These are phyloP conservation scores for Ploettnerulaceae sp. DNA, from an alignment of 2,329 filamentous ascomycete genomes.

Conservation along the genomic window DNA sequence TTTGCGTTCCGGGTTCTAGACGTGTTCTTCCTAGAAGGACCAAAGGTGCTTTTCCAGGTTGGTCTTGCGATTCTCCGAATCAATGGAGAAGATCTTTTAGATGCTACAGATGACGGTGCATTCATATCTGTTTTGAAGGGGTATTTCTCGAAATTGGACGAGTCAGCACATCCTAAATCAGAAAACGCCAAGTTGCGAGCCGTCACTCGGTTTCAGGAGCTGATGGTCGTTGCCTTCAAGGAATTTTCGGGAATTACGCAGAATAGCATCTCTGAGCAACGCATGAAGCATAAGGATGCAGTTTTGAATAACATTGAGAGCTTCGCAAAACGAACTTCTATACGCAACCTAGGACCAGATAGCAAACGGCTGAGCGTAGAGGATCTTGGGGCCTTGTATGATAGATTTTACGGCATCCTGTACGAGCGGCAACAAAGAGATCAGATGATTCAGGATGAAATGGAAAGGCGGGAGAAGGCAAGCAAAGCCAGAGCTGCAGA, in stretches of 20 bases:
- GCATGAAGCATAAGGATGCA: conserved; percentile 87
- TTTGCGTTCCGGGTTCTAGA: conserved; percentile 96
- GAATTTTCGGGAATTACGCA: conserved; percentile 96
- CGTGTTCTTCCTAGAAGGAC: conserved; percentile 96
- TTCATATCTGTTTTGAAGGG: conserved; percentile 95
- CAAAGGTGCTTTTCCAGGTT: conserved; percentile 95
- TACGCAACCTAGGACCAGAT: conserved; percentile 90
- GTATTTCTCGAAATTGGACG: conserved; percentile 89
- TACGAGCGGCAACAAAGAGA: conserved; percentile 88
- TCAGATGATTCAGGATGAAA: conserved; percentile 71
- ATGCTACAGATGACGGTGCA: conserved; percentile 88
- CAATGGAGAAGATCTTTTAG: conserved; percentile 91
- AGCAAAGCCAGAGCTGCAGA: conserved; percentile 51
- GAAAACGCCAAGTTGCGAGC: conserved; percentile 92
- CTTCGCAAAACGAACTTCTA: conserved; percentile 94
- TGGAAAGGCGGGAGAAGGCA: conserved; percentile 59
- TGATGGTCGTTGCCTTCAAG: conserved; percentile 99
- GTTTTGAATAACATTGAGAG: conserved; percentile 95
- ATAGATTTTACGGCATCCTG: conserved; percentile 85
- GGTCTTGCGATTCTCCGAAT: conserved; percentile 94
- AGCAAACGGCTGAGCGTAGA: conserved; percentile 84
- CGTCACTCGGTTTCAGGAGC: conserved; percentile 92
- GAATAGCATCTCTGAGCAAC: conserved; percentile 80
- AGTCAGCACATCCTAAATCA: conserved; percentile 91
- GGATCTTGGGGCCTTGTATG: conserved; percentile 86